phyloP scores from a whole-genome alignment of 2,329 filamentous ascomycete genomes.

The Fonsecaea pedrosoi region DNA sequence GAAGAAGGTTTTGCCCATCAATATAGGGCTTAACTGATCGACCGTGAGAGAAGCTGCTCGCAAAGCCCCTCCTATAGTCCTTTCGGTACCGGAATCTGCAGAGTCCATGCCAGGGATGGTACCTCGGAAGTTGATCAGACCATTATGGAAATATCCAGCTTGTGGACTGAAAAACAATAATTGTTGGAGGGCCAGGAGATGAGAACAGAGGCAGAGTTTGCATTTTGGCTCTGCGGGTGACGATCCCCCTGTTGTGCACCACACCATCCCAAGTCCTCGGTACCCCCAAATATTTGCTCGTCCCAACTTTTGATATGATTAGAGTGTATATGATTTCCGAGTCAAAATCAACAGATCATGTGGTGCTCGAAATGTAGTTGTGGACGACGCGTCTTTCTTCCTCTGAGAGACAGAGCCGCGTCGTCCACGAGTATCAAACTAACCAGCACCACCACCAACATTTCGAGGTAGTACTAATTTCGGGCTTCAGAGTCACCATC shows the following conservation, averaged over 20 bases:
- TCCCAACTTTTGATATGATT: background rate
- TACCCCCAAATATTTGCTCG: background rate
- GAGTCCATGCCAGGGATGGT: background rate
- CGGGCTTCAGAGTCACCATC: background rate
- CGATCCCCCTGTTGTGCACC: background rate
- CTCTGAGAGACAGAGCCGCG: background rate
- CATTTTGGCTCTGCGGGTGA: background rate
- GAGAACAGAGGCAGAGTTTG: background rate
- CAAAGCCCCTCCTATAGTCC: background rate
- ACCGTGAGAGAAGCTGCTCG: background rate
- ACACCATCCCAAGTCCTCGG: background rate
- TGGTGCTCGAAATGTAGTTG: background rate
- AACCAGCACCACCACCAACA: background rate
- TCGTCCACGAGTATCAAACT: background rate
- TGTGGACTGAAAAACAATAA: background rate
- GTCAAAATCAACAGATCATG: background rate
- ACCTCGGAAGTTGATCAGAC: background rate
- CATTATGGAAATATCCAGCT: background rate
- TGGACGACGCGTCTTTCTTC: background rate
- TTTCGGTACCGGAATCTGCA: background rate
- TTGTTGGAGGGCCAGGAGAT: background rate
- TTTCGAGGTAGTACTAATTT: background rate
- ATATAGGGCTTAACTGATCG: background rate
- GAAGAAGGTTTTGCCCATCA: constrained; percentile 5
- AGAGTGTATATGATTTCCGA: background rate